Conservation (phyloP, 1,284 basidiomycete species). For the Clitocybe nebularis region DNA sequence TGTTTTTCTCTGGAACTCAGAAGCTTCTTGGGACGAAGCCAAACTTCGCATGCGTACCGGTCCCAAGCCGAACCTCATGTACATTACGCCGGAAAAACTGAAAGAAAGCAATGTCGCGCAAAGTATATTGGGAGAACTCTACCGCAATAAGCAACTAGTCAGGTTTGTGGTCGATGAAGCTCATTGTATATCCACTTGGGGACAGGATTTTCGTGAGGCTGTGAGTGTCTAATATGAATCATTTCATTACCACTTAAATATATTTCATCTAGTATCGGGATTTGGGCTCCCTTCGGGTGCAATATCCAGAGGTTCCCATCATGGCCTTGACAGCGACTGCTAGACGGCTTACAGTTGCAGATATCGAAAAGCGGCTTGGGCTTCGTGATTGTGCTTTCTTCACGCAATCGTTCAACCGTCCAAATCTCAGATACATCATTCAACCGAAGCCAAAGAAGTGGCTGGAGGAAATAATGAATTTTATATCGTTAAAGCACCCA, state of each 20-base stretch:
- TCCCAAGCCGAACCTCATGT: conserved; percentile 66
- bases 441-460: conserved; percentile 58
- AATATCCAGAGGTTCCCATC: conserved; percentile 81
- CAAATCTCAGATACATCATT: conserved; percentile 85
- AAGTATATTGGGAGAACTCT: conserved; percentile 54
- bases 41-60: conserved; percentile 36
- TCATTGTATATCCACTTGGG: conserved; percentile 88
- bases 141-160: conserved; percentile 60
- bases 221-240: conserved; percentile 37
- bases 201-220: conserved; percentile 76
- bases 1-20: conserved; percentile 71
- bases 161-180: conserved; percentile 97
- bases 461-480: conserved; percentile 65
- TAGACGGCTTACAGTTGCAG: conserved; percentile 69
- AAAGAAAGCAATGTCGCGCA: conserved; percentile 59
- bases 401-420: conserved; percentile 88
- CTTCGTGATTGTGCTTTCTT: conserved; percentile 58
- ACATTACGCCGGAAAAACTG: conserved; percentile 93
- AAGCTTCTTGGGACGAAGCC: conserved; percentile 44
- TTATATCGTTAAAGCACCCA: conserved; percentile 60
- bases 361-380: conserved; percentile 75
- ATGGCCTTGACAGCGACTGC: conserved; percentile 98
- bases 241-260: conserved; percentile 10
- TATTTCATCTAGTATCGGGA: conserved; percentile 52
- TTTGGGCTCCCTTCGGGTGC: conserved; percentile 65